Evolutionary conservation across 2,329 filamentous ascomycete genomes (phyloP).

Genomic region (Cladosporium phlei): DNA sequence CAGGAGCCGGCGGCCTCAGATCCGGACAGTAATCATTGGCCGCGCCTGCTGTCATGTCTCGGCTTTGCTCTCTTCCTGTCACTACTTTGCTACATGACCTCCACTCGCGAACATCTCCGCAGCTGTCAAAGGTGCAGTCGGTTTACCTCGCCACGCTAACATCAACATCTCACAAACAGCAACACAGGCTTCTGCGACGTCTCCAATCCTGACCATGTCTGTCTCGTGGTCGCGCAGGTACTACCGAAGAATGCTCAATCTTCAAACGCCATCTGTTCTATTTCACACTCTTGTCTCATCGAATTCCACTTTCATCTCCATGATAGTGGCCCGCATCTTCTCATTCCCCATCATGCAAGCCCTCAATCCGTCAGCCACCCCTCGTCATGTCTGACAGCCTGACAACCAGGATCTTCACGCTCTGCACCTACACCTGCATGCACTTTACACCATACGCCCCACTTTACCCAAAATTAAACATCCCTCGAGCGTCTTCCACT

Average conservation of each 20-base stretch:
- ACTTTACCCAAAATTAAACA: not conserved
- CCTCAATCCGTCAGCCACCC: too few relatives aligned
- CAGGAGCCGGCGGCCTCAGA: slow-evolving; percentile 3
- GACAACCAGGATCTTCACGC: not conserved
- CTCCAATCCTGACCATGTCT: not conserved
- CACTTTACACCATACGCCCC: not conserved
- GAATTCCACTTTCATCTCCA: too few relatives aligned
- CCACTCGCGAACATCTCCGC: slow-evolving; percentile 12
- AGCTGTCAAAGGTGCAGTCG: slow-evolving; percentile 11
- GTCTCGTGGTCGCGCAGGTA: slow-evolving; percentile 7
- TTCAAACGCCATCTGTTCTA: not conserved
- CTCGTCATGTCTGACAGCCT: not conserved
- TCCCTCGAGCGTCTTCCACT: not conserved
- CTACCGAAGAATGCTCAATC: slow-evolving; percentile 2
- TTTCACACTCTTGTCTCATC: not conserved
- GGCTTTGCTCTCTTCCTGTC: slow-evolving; percentile 1
- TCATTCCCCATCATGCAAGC: too few relatives aligned
- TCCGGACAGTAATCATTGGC: slow-evolving; percentile 7
- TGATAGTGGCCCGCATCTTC: too few relatives aligned
- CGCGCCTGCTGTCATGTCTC: slow-evolving; percentile 3
- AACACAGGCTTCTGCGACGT: slow-evolving; percentile 6
- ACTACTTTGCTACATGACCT: slow-evolving; percentile 2
- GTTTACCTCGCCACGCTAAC: slow-evolving; percentile 14
- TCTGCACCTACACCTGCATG: not conserved
- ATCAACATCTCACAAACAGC: not conserved